These are phyloP conservation scores for Neopestalotiopsis clavispora DNA, from an alignment of 2,329 filamentous ascomycete species.

Conservation along the genomic window DNA sequence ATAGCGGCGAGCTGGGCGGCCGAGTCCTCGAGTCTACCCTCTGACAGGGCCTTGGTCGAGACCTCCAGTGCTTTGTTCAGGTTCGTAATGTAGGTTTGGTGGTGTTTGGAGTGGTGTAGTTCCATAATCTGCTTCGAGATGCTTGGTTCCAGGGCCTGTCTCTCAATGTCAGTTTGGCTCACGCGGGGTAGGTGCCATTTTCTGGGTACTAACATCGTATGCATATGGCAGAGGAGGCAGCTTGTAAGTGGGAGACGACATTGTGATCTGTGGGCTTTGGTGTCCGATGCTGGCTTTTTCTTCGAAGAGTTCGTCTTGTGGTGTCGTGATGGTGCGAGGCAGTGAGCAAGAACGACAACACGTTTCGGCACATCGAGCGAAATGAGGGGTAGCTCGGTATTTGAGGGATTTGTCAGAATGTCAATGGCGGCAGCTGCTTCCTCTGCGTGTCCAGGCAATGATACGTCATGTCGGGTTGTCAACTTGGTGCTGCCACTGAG, in stretches of 20 bases:
- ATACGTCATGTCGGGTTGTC: background rate
- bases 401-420: background rate
- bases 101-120: conserved; percentile 80
- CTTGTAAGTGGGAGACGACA: conserved; percentile 46
- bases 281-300: too few relatives aligned
- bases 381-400: background rate
- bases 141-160: conserved; percentile 71
- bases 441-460: background rate
- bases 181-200: too few relatives aligned
- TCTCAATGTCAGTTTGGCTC: background rate
- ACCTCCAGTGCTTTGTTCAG: conserved; percentile 70
- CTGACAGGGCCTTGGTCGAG: conserved; percentile 60
- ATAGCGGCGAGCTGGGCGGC: conserved; percentile 70
- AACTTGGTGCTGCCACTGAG: background rate
- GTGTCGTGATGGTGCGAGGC: too few relatives aligned
- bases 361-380: too few relatives aligned
- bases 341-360: too few relatives aligned
- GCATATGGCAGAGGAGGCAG: conserved; percentile 71
- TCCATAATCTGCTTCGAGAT: conserved; percentile 83
- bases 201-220: conserved; percentile 63
- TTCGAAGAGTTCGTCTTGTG: too few relatives aligned
- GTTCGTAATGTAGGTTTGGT: conserved; percentile 79
- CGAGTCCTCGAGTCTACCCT: conserved; percentile 63
- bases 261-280: background rate
- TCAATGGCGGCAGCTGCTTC: background rate